phyloP scores from a whole-genome alignment of 2,329 filamentous ascomycete species.

The Byssothecium circinans region DNA sequence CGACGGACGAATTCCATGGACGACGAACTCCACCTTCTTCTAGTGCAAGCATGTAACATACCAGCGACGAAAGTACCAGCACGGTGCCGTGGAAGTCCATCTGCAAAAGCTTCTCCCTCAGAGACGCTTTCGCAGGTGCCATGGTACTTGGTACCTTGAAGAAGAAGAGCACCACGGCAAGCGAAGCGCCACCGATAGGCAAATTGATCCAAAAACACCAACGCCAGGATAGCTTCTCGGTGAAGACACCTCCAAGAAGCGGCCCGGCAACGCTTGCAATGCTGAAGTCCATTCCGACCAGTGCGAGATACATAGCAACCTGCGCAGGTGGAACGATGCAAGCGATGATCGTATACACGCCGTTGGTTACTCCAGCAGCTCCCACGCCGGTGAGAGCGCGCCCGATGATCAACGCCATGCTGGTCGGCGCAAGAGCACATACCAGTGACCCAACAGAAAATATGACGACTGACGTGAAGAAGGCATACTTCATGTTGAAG shows the following conservation, averaged over 20 bases:
- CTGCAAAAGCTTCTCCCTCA: too few species aligned
- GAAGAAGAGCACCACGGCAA: too few species aligned
- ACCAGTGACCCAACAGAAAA: neutral
- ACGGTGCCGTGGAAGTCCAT: too few species aligned
- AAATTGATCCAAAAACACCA: slow-evolving; percentile 22
- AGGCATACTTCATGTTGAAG: neutral
- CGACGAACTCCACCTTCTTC: too few species aligned
- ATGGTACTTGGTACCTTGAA: too few species aligned
- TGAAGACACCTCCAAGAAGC: slow-evolving; percentile 44
- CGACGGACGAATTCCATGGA: too few species aligned
- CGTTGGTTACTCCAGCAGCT: neutral
- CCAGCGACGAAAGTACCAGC: too few species aligned
- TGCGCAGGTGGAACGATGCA: slow-evolving; percentile 29
- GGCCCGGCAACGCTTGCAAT: slow-evolving; percentile 42
- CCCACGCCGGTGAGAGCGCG: neutral
- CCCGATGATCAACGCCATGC: neutral
- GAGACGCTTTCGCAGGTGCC: too few species aligned
- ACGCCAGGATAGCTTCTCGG: slow-evolving; percentile 39
- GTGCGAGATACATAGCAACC: slow-evolving; percentile 13
- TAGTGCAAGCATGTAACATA: too few species aligned
- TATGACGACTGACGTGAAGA: neutral
- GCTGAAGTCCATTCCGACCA: slow-evolving; percentile 25
- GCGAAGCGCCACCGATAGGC: too few species aligned
- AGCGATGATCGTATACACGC: neutral
- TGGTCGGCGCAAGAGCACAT: neutral